Evolutionary conservation across 2,329 filamentous ascomycete genomes (phyloP), one percentile per base, ranked within the genome.

Genomic region (Alternaria solani): DNA sequence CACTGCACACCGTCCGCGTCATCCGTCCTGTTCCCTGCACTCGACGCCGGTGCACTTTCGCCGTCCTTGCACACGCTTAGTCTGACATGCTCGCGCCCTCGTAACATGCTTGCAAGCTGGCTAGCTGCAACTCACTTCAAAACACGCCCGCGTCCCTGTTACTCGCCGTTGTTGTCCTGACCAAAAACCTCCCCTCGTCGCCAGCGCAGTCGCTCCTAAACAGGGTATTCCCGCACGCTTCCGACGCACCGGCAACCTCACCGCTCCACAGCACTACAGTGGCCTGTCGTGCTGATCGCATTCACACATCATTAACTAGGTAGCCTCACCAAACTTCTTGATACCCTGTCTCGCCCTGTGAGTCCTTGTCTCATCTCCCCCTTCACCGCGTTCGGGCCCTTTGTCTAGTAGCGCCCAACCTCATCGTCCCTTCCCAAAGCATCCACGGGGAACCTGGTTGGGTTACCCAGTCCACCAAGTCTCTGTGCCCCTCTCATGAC

Each of bases 311-410:
- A 65, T 59, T 59, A 69, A 36, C 46, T 49, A 49, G 46, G 46
- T 49, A 36, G 72, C 68, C 66, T 66, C 60, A 41, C 62, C 59
- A 55, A 61, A 62, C 65, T 42, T 64, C 32, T 57, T 70, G 62
- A 70, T 67, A 63, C 57, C 64, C 58, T 53, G 63, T 64, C 55
- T 69, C 66, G 62, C 59, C 59, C 57, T 60, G 60, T 73, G 72
- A 76, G 72, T 77, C 71, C 70, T 67, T 75, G 75, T 77, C 69
- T 76, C 68, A 73, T 76, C 69, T 75, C 67, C 68, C 46, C 39
- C 66, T 66, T 70, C 64, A 66, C 66, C 58, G 55, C 55, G 55
- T 65, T 59, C 59, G 55, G 65, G 60, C 63, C 57, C 71, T 76
- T 75, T 76, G 73, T 78, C 72, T 67, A 62, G 68, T 66, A 64